phyloP scores from a whole-genome alignment of 2,329 filamentous ascomycete species.

The Aspergillus sp. region DNA sequence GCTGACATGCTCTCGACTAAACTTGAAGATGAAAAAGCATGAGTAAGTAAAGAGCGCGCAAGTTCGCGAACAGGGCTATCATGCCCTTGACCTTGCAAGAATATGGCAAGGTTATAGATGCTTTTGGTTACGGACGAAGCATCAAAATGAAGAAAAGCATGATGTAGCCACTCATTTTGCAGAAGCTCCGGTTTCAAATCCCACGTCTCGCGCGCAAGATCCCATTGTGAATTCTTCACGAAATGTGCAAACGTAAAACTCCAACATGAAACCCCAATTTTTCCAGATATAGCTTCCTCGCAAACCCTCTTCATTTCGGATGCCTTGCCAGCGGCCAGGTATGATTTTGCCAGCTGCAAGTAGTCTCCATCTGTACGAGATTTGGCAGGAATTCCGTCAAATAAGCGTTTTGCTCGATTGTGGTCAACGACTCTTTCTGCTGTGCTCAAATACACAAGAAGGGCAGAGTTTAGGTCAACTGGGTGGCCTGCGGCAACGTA shows the following conservation, averaged over 20 bases:
- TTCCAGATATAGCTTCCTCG: constrained; percentile 29
- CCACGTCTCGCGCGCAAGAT: constrained; percentile 26
- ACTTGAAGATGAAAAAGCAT: constrained; percentile 19
- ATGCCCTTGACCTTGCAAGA: constrained; percentile 7
- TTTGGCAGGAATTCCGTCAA: constrained; percentile 34
- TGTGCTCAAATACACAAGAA: constrained; percentile 36
- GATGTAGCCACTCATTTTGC: constrained; percentile 8
- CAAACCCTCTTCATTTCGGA: constrained; percentile 38
- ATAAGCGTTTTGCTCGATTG: constrained; percentile 42
- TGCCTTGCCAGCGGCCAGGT: constrained; percentile 35
- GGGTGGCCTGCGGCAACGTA: constrained; percentile 30
- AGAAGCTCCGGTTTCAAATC: constrained; percentile 11
- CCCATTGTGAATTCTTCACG: constrained; percentile 28
- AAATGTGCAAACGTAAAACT: constrained; percentile 26
- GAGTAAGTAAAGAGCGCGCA: constrained; percentile 19
- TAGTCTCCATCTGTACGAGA: constrained; percentile 42
- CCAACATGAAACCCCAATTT: constrained; percentile 23
- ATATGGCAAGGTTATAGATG: constrained; percentile 18
- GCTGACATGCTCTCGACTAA: constrained; percentile 22
- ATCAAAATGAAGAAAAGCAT: constrained; percentile 9
- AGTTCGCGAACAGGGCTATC: constrained; percentile 7
- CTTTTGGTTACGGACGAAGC: constrained; percentile 12
- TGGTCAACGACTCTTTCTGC: constrained; percentile 36
- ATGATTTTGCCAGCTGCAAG: constrained; percentile 39
- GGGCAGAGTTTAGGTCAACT: constrained; percentile 15